phyloP scores from a whole-genome alignment of 257 asterid species.

The Jaltomata sinuosa region DNA sequence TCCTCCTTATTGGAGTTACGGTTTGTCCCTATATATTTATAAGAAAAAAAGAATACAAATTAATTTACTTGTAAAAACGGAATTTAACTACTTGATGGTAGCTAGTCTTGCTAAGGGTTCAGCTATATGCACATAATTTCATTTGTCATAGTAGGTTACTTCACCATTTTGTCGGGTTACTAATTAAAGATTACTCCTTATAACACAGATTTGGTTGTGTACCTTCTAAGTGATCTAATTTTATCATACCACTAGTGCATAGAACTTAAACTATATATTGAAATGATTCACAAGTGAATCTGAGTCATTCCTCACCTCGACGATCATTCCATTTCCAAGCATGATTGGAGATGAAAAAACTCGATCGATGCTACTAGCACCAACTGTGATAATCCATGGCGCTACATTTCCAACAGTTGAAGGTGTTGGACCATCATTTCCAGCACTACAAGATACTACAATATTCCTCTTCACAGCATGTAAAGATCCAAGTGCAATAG shows the following conservation, averaged over 20 bases:
- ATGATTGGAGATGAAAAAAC: slow-evolving; percentile 17
- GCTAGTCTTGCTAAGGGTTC: neutral
- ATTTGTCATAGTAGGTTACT: neutral
- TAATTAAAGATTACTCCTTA: neutral
- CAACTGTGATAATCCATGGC: slow-evolving; percentile 41
- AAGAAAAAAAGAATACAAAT: neutral
- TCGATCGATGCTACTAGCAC: slow-evolving; percentile 34
- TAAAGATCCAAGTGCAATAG: slow-evolving; percentile 27
- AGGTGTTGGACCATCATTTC: slow-evolving; percentile 19
- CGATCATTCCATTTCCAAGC: slow-evolving; percentile 23
- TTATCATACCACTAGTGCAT: neutral
- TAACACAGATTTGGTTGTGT: neutral
- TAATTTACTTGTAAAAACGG: neutral
- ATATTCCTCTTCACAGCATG: slow-evolving; percentile 24
- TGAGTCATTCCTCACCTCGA: slow-evolving; percentile 8
- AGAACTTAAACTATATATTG: neutral
- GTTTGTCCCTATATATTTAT: slow-evolving; percentile 29
- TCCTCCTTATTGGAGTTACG: slow-evolving; percentile 17
- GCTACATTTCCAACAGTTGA: slow-evolving; percentile 23
- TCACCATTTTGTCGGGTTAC: neutral
- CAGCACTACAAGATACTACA: slow-evolving; percentile 33
- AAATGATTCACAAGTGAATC: neutral
- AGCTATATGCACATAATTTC: neutral
- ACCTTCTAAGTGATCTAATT: neutral
- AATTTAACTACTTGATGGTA: neutral